Evolutionary conservation across 1,139 yeast species (phyloP), one percentile per base, ranked within the genome.

Genomic region (Yamadazyma buinensis): DNA sequence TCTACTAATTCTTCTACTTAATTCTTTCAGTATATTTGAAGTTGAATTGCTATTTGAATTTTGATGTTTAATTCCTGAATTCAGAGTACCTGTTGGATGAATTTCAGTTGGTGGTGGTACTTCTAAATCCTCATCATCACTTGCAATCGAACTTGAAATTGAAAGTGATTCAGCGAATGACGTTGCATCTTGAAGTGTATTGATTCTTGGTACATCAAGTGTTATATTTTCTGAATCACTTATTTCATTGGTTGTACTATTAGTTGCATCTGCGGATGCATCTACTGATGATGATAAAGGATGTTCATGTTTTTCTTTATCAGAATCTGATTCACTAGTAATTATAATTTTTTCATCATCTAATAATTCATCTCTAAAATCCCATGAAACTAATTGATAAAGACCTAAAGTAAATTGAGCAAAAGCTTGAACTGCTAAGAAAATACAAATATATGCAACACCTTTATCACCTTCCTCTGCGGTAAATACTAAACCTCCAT

Each of bases 391-490:
- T 37, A 87, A 57, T 39, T 78, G 67, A 55, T 77, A 82, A 3
- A 88, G 75, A 2, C 96, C 96, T 28, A 83, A 56, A 45, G 84
- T 83, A 59, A 88, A 90, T 44, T 86, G 82, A 46, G 75, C 68
- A 17, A 85, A 56, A 25, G 82, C 65, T 54, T 85, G 92, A 23
- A 83, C 70, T 5, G 88, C 84, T 37, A 84, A 64, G 49, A 81
- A 86, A 30, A 90, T 81, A 54, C 90, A 82, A 15, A 86, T 82
- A 55, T 84, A 87, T 0, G 97, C 95, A 22, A 84, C 85, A 11
- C 97, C 97, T 47, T 75, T 74, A 39, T 77, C 74, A 22, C 87
- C 86, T 43, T 85, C 77, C 2, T 55, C 72, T 1, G 62, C 41
- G 0, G 77, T 59, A 47, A 90, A 82, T 5, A 69, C 55, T 2